Percentiles rank a stretch among this genome's conserved stretches.
These are phyloP conservation scores for Backusella luteola DNA, from an alignment of 192 early-diverging fungal genomes.

Conservation along the genomic window DNA sequence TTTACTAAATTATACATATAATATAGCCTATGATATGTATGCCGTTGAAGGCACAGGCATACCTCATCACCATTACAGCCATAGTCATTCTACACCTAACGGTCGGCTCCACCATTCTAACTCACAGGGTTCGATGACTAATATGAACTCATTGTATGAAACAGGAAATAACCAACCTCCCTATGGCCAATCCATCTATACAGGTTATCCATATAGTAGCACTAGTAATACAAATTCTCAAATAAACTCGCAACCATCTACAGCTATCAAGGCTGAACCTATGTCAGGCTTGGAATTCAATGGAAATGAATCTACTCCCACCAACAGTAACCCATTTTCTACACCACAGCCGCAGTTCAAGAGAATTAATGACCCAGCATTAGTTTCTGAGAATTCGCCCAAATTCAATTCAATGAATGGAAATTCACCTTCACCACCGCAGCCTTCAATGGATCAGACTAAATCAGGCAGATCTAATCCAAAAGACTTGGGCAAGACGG, in stretches of 20 bases:
- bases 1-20: conserved; percentile 1
- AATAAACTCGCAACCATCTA: not conserved
- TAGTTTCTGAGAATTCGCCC: not conserved
- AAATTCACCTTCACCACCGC: conserved; percentile 10
- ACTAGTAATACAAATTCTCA: not conserved
- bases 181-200: conserved; percentile 10
- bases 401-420: not conserved
- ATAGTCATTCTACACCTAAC: not conserved
- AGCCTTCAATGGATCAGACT: conserved; percentile 1
- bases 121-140: not conserved
- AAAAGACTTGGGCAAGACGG: not conserved
- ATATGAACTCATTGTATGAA: conserved; percentile 12
- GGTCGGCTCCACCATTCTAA: not conserved
- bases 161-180: not conserved
- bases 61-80: conserved; percentile 1
- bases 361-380: not conserved
- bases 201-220: not conserved
- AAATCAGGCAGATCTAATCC: not conserved
- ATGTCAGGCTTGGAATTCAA: conserved; percentile 4
- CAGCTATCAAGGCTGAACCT: not conserved
- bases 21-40: conserved; percentile 10
- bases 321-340: conserved; percentile 6
- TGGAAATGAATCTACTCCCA: not conserved
- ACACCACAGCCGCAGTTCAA: conserved; percentile 5
- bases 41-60: not conserved